phyloP scores from a whole-genome alignment of 2,329 filamentous ascomycete species.

The Bipolaris victoriae region DNA sequence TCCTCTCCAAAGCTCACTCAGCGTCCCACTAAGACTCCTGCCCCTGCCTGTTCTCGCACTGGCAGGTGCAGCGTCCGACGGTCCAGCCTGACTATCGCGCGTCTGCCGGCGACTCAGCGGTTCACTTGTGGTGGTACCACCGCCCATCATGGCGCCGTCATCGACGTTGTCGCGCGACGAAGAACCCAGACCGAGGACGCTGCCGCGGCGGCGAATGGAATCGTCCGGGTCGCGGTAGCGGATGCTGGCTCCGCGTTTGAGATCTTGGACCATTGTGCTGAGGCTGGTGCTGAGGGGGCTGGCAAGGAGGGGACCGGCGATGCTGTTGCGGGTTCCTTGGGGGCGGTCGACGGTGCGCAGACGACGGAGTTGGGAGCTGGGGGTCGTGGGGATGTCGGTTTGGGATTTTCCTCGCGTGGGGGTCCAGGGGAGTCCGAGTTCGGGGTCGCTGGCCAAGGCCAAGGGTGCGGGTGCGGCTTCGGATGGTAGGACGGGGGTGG shows the following conservation, averaged over 20 bases:
- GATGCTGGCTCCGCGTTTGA: constrained; percentile 60
- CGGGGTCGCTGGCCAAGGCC: constrained; percentile 25
- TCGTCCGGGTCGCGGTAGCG: constrained; percentile 1
- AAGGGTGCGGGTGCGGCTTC: constrained; percentile 29
- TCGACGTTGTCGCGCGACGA: constrained; percentile 1
- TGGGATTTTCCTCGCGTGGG: constrained; percentile 20
- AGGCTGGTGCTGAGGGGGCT: constrained; percentile 66
- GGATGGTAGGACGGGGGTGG: constrained; percentile 39
- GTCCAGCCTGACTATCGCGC: constrained; percentile 6
- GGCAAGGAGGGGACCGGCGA: constrained; percentile 63
- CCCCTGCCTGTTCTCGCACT: constrained; percentile 9
- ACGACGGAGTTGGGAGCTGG: constrained; percentile 31
- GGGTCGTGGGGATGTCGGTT: constrained; percentile 26
- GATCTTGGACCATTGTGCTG: constrained; percentile 69
- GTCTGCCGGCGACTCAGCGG: constrained; percentile 34
- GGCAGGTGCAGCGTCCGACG: not conserved
- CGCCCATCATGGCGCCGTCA: constrained; percentile 8
- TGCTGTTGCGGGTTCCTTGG: constrained; percentile 50
- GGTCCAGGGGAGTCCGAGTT: constrained; percentile 21
- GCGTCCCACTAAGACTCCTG: constrained; percentile 40
- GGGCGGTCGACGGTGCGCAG: constrained; percentile 46
- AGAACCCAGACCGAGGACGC: constrained; percentile 17
- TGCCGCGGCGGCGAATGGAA: not conserved
- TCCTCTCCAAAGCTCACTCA: constrained; percentile 41
- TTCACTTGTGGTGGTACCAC: constrained; percentile 16